Percentiles rank a stretch among this genome's conserved stretches.
phyloP scores from a whole-genome alignment of 371 early-diverging fungal genomes.

The Synchytrium microbalum region DNA sequence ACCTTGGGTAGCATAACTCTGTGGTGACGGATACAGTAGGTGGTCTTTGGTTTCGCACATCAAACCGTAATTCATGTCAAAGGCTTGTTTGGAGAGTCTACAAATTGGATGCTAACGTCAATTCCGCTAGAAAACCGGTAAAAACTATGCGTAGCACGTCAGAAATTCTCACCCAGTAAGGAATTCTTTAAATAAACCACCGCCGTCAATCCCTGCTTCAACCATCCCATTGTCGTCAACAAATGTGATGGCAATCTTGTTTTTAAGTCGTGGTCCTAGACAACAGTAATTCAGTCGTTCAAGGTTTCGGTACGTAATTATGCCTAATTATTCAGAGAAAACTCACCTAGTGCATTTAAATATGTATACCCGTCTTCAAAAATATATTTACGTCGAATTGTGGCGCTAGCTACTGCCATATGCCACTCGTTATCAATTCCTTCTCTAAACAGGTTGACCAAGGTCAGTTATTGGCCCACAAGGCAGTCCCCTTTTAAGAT shows the following conservation, averaged over 20 bases:
- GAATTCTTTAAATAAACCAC: slow-evolving; percentile 91
- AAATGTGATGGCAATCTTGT: slow-evolving; percentile 76
- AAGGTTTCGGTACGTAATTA: no score
- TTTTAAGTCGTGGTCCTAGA: slow-evolving; percentile 44
- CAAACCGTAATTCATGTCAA: slow-evolving; percentile 69
- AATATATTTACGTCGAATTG: slow-evolving; percentile 64
- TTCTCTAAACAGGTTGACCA: neutral
- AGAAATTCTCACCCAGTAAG: slow-evolving; percentile 58
- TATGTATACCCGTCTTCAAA: slow-evolving; percentile 83
- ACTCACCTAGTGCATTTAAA: slow-evolving; percentile 49
- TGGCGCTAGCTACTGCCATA: slow-evolving; percentile 32
- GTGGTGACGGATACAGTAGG: slow-evolving; percentile 72
- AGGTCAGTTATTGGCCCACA: slow-evolving; percentile 1
- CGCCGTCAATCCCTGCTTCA: slow-evolving; percentile 94
- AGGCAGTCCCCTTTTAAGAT: no score
- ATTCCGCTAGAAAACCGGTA: neutral
- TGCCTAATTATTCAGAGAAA: neutral
- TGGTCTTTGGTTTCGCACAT: slow-evolving; percentile 70
- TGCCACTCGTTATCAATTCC: slow-evolving; percentile 17
- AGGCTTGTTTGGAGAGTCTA: slow-evolving; percentile 69
- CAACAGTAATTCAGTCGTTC: neutral
- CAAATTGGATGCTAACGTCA: slow-evolving; percentile 2
- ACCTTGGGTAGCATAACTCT: slow-evolving; percentile 45
- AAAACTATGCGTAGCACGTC: no score
- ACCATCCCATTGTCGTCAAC: slow-evolving; percentile 71